phyloP scores from a whole-genome alignment of 1,284 basidiomycete genomes.

The Papiliotrema fonsecae region DNA sequence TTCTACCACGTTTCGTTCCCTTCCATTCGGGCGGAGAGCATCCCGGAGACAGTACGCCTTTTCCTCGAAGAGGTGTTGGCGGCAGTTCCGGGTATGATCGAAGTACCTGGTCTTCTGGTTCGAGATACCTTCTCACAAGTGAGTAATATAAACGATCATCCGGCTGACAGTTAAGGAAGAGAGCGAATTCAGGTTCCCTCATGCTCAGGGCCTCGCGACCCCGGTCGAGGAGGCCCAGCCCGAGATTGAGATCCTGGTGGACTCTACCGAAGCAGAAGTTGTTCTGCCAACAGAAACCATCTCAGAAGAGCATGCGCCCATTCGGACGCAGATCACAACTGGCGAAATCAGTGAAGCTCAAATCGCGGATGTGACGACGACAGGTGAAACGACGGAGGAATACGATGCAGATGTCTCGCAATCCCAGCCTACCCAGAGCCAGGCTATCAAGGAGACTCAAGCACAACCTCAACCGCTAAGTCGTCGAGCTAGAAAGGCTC shows the following conservation, averaged over 20 bases:
- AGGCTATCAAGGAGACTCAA: background rate
- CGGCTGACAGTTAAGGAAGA: constrained; percentile 16
- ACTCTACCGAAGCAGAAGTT: background rate
- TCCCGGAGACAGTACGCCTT: constrained; percentile 26
- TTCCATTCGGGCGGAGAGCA: constrained; percentile 14
- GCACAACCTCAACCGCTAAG: constrained; percentile 1
- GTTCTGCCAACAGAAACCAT: background rate
- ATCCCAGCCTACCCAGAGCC: background rate
- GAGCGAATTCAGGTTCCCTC: constrained; percentile 18
- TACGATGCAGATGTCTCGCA: constrained; percentile 39
- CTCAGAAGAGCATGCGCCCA: background rate
- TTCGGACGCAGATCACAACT: background rate
- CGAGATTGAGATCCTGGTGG: background rate
- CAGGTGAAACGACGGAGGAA: background rate
- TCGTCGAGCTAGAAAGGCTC: background rate
- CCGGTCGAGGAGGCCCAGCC: background rate
- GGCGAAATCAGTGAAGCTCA: background rate
- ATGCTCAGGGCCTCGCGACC: constrained; percentile 9
- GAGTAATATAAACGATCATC: background rate
- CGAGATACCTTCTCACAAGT: constrained; percentile 16
- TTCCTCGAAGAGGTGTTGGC: constrained; percentile 32
- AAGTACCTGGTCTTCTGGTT: constrained; percentile 21
- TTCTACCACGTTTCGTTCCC: constrained; percentile 37
- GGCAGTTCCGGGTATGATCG: constrained; percentile 33
- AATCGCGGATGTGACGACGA: background rate